Percentiles rank a stretch among this genome's conserved stretches.
Conservation (phyloP, 2,329 filamentous ascomycete species). For the Aspergillus clavatus region DNA sequence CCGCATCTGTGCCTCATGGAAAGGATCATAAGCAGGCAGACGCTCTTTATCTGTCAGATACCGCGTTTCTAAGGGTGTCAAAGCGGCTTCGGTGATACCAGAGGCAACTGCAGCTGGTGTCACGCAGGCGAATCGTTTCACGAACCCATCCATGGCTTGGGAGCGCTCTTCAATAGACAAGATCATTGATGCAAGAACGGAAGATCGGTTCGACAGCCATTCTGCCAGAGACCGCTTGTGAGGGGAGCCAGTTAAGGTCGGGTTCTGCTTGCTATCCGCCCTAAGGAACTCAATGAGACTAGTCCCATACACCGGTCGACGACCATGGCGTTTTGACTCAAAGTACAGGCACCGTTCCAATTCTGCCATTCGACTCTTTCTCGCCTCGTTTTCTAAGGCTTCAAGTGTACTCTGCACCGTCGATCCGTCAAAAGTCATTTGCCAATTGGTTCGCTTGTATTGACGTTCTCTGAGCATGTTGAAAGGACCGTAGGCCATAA, state of each 20-base stretch:
- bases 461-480: slow-evolving; percentile 69
- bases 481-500: slow-evolving; percentile 66
- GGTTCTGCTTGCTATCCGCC: slow-evolving; percentile 56
- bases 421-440: slow-evolving; percentile 58
- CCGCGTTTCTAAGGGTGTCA: slow-evolving; percentile 59
- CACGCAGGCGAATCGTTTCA: slow-evolving; percentile 86
- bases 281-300: slow-evolving; percentile 71
- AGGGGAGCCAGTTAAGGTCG: slow-evolving; percentile 56
- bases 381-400: slow-evolving; percentile 66
- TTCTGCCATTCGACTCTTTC: slow-evolving; percentile 68
- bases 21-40: slow-evolving; percentile 65
- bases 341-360: slow-evolving; percentile 76
- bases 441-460: slow-evolving; percentile 51
- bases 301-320: slow-evolving; percentile 74
- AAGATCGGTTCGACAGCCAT: slow-evolving; percentile 70
- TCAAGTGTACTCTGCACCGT: slow-evolving; percentile 65
- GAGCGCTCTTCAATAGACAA: slow-evolving; percentile 70
- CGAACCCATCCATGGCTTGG: slow-evolving; percentile 64
- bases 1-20: slow-evolving; percentile 89
- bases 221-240: slow-evolving; percentile 60
- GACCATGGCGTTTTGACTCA: slow-evolving; percentile 74
- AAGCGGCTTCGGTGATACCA: slow-evolving; percentile 64
- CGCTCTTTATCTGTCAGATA: slow-evolving; percentile 44
- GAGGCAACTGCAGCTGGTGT: slow-evolving; percentile 83
- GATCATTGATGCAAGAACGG: slow-evolving; percentile 54